These are phyloP conservation scores for Sporothrix protearum DNA, from an alignment of 2,329 filamentous ascomycete genomes.

Conservation along the genomic window DNA sequence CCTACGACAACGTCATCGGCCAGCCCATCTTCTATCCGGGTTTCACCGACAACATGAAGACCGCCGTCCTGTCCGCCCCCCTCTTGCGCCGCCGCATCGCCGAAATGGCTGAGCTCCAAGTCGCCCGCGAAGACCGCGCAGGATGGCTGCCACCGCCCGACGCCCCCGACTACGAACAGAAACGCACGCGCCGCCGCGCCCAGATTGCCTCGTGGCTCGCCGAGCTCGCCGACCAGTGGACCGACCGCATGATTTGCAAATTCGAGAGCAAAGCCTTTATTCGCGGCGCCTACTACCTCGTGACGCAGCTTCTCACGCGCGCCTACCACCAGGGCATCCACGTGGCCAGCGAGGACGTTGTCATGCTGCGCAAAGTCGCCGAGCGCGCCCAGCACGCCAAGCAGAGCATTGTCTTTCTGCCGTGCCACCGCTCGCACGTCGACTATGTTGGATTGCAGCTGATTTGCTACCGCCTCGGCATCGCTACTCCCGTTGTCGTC, in stretches of 20 bases:
- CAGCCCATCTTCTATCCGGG: constrained; percentile 91
- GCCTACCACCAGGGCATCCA: constrained; percentile 98
- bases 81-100: constrained; percentile 71
- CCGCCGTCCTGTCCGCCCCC: constrained; percentile 68
- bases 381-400: constrained; percentile 79
- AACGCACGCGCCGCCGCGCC: constrained; percentile 53
- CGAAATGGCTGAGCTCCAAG: constrained; percentile 69
- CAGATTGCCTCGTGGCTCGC: constrained; percentile 70
- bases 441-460: constrained; percentile 94
- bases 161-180: constrained; percentile 40
- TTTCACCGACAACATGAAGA: constrained; percentile 87
- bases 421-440: constrained; percentile 90
- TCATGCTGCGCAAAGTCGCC: constrained; percentile 76
- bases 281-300: constrained; percentile 82
- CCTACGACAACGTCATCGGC: constrained; percentile 85
- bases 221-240: constrained; percentile 80
- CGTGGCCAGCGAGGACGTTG: constrained; percentile 88
- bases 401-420: constrained; percentile 93
- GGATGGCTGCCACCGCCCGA: constrained; percentile 57
- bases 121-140: constrained; percentile 72
- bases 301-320: constrained; percentile 81
- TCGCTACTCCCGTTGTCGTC: constrained; percentile 86
- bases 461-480: constrained; percentile 88
- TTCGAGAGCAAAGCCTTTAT: constrained; percentile 95
- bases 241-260: constrained; percentile 97